These are phyloP conservation scores for Dactylorhiza incarnata DNA, from an alignment of 106 monocot genomes.

Conservation along the genomic window DNA sequence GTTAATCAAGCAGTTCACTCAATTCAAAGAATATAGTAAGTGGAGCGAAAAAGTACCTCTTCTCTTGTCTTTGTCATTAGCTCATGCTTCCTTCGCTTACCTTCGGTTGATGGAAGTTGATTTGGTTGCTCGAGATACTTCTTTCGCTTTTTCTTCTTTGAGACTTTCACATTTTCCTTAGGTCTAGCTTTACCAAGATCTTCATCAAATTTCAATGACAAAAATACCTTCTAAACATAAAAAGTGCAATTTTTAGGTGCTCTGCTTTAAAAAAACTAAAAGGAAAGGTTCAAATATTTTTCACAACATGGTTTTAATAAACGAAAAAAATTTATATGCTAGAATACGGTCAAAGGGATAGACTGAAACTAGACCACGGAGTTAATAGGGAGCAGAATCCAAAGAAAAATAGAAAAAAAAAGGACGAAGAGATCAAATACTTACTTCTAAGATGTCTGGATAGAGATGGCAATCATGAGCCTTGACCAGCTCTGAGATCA, in stretches of 20 bases:
- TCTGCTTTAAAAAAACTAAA: not conserved
- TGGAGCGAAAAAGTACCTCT: constrained; percentile 40
- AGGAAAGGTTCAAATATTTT: constrained; percentile 1
- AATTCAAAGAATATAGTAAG: constrained; percentile 5
- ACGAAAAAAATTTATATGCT: not conserved
- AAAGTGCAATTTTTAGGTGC: not conserved
- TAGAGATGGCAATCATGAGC: constrained; percentile 67
- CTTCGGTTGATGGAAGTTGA: constrained; percentile 29
- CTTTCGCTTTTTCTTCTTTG: constrained; percentile 51
- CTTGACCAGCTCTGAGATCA: constrained; percentile 77
- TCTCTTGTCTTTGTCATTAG: constrained; percentile 67
- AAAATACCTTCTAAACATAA: constrained; percentile 53
- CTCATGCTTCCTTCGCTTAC: constrained; percentile 55
- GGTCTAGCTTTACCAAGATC: constrained; percentile 58
- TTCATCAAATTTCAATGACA: constrained; percentile 85
- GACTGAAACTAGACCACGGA: not conserved
- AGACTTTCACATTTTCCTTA: constrained; percentile 23
- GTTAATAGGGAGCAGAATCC: not conserved
- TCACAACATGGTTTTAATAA: not conserved
- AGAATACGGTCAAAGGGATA: not conserved
- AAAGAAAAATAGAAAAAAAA: not conserved
- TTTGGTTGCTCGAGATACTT: constrained; percentile 34
- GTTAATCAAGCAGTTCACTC: not conserved
- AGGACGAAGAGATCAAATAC: not conserved
- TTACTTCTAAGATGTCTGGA: constrained; percentile 78